These are phyloP conservation scores for Salvia rosmarinus DNA, from an alignment of 257 asterid species.

Conservation along the genomic window DNA sequence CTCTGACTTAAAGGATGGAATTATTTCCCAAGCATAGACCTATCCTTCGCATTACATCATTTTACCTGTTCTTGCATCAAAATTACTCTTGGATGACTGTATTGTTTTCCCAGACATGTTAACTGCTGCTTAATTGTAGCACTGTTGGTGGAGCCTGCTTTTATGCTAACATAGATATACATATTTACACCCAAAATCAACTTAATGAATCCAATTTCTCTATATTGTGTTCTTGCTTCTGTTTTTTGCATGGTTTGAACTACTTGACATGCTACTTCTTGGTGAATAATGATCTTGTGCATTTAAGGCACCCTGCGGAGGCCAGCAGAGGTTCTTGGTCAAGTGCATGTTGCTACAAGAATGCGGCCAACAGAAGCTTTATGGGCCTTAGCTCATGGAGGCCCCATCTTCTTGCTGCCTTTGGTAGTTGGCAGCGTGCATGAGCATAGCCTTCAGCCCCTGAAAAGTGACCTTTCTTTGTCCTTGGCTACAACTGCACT, in stretches of 20 bases:
- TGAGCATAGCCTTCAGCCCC: constrained; percentile 87
- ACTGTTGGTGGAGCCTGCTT: constrained; percentile 9
- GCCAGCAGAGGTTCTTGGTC: constrained; percentile 99
- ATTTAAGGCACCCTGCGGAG: constrained; percentile 82
- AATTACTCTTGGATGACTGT: constrained; percentile 13
- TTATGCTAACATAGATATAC: constrained; percentile 7
- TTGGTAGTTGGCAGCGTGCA: constrained; percentile 79
- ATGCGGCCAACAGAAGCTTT: constrained; percentile 91
- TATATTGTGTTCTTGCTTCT: constrained; percentile 19
- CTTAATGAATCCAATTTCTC: constrained; percentile 10
- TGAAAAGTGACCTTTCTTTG: constrained; percentile 65
- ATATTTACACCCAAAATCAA: constrained; percentile 25
- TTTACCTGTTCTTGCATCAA: constrained; percentile 27
- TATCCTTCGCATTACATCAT: constrained; percentile 13
- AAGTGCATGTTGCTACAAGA: constrained; percentile 95
- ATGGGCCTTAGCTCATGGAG: constrained; percentile 98
- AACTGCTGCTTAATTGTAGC: constrained; percentile 27
- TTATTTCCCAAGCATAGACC: background rate
- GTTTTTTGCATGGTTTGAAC: constrained; percentile 27
- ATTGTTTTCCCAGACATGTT: constrained; percentile 30
- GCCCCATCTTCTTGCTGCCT: constrained; percentile 93
- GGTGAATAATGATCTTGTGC: constrained; percentile 32
- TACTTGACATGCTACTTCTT: constrained; percentile 29
- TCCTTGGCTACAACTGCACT: constrained; percentile 74
- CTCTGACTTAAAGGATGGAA: background rate